Conservation (phyloP, 495 filamentous ascomycete species). For the Apodospora peruviana region DNA sequence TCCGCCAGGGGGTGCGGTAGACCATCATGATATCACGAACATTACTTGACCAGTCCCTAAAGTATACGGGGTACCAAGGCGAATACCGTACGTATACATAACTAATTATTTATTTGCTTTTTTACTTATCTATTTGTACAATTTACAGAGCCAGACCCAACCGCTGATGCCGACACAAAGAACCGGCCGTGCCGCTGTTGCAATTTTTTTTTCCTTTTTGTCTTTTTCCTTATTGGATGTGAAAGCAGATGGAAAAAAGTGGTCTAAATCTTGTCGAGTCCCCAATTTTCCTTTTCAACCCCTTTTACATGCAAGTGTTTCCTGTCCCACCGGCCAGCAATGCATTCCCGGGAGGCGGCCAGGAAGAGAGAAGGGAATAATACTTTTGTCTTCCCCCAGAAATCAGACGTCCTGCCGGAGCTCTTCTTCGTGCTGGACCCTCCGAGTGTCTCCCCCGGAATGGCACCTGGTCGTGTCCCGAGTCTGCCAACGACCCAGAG, state of each 20-base stretch:
- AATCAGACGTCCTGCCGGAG: not conserved
- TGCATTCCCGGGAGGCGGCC: not conserved
- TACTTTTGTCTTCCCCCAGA: conserved; percentile 4
- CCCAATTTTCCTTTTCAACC: conserved; percentile 1
- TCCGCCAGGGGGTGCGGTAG: too few species aligned
- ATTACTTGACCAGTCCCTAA: too few species aligned
- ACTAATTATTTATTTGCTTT: too few species aligned
- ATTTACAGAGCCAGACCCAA: too few species aligned
- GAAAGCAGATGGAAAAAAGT: not conserved
- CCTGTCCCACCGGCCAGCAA: conserved; percentile 1
- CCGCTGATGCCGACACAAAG: too few species aligned
- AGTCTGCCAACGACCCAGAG: too few species aligned
- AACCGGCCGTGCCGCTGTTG: not conserved
- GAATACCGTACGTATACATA: too few species aligned
- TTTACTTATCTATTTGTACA: too few species aligned
- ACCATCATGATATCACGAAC: too few species aligned
- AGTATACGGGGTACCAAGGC: too few species aligned
- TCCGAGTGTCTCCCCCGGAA: not conserved
- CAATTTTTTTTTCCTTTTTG: conserved; percentile 10
- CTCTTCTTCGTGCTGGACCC: not conserved
- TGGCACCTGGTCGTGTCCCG: not conserved
- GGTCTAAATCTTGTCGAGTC: not conserved
- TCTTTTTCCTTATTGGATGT: too few species aligned
- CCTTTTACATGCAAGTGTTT: conserved; percentile 4
- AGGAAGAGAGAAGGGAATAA: conserved; percentile 3